Conservation (phyloP, 2,329 filamentous ascomycete genomes). For the Botryotinia globosa region DNA sequence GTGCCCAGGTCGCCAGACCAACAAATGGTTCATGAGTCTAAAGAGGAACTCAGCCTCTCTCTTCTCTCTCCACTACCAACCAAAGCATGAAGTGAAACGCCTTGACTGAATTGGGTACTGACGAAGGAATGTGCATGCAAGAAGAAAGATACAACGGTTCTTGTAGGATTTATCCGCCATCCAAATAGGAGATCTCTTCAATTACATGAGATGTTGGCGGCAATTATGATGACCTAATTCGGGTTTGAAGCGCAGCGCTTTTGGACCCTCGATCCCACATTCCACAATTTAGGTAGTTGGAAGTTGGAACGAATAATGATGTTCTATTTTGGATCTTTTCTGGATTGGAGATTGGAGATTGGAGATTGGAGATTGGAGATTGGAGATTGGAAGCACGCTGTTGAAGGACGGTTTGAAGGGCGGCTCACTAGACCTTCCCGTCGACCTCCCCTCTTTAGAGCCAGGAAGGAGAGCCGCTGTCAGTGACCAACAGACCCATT, state of each 20-base stretch:
- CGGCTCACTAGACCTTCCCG: neutral
- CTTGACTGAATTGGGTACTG: neutral
- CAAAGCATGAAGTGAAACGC: constrained; percentile 6
- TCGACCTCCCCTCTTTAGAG: neutral
- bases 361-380: neutral
- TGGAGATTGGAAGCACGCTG: neutral
- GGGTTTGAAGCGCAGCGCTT: constrained; percentile 10
- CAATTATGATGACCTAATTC: constrained; percentile 11
- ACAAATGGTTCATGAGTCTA: neutral
- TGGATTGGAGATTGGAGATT: neutral
- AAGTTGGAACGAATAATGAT: neutral
- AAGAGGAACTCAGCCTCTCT: constrained; percentile 11
- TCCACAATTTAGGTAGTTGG: neutral
- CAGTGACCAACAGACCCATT: constrained; percentile 10
- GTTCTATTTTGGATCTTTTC: neutral
- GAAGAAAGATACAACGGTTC: neutral
- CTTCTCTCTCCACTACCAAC: constrained; percentile 3
- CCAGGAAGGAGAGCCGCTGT: constrained; percentile 8
- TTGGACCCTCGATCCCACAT: neutral
- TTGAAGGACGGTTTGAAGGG: neutral
- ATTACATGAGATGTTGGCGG: constrained; percentile 11
- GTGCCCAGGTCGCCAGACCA: constrained; percentile 13
- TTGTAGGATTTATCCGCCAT: constrained; percentile 13
- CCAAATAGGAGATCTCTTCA: constrained; percentile 10
- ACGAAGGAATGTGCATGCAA: constrained; percentile 14